phyloP scores from a whole-genome alignment of 1,284 basidiomycete genomes.

The Coniferiporia weirii region DNA sequence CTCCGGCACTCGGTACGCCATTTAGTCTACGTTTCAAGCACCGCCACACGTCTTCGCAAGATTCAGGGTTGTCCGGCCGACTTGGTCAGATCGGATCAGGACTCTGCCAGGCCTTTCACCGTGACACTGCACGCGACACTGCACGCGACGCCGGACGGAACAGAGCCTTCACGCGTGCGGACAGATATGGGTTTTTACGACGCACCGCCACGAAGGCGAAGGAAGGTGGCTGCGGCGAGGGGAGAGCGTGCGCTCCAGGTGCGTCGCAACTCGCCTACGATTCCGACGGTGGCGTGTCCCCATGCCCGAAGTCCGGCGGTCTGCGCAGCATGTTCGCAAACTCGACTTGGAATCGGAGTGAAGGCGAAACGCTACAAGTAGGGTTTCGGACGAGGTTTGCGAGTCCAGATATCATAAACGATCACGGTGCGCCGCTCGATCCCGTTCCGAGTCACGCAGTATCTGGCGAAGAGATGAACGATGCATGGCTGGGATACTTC shows the following conservation, averaged over 20 bases:
- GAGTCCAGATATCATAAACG: not conserved
- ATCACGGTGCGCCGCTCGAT: not conserved
- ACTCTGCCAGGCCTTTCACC: not conserved
- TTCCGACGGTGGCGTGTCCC: not conserved
- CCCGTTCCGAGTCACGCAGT: not conserved
- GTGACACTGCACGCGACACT: not conserved
- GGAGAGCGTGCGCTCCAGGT: not conserved
- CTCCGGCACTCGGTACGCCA: not conserved
- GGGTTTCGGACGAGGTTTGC: not conserved
- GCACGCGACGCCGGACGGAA: not conserved
- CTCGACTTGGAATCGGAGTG: conserved; percentile 12
- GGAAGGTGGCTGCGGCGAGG: not conserved
- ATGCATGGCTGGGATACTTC: conserved; percentile 3
- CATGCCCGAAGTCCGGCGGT: not conserved
- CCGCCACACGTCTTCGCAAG: conserved; percentile 3
- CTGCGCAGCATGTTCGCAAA: conserved; percentile 13
- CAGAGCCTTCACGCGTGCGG: not conserved
- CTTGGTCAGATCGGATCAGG: conserved; percentile 1
- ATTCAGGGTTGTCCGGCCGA: not conserved
- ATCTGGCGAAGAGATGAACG: not conserved
- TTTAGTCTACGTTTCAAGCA: not conserved
- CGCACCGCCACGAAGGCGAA: conserved; percentile 4
- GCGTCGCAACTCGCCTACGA: not conserved
- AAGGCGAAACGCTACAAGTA: not conserved
- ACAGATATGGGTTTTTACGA: conserved; percentile 9